Evolutionary conservation across 805 yeast genomes (phyloP).

Genomic region (Spencermartinsiella europaea): DNA sequence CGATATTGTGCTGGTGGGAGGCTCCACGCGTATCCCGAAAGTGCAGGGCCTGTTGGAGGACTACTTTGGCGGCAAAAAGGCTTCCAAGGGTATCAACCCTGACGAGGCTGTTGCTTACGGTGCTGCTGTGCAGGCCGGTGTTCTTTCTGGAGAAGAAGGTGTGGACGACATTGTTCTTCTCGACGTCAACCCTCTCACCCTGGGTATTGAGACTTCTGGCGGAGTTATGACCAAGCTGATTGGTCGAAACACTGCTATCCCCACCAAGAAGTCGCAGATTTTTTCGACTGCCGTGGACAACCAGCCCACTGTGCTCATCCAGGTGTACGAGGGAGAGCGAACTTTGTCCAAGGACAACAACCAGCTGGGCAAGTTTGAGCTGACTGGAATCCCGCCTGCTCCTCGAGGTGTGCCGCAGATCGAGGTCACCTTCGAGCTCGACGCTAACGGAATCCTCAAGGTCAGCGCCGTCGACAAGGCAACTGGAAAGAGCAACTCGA

Average conservation of each 20-base stretch:
- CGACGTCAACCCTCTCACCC: slow-evolving; percentile 89
- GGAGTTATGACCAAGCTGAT: slow-evolving; percentile 96
- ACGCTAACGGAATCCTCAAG: slow-evolving; percentile 82
- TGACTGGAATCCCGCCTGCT: slow-evolving; percentile 82
- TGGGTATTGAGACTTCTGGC: slow-evolving; percentile 96
- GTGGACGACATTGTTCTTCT: slow-evolving; percentile 83
- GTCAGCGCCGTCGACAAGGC: slow-evolving; percentile 89
- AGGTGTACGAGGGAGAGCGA: slow-evolving; percentile 95
- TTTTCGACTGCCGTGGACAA: slow-evolving; percentile 95
- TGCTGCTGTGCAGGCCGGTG: slow-evolving; percentile 99
- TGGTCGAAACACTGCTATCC: slow-evolving; percentile 92
- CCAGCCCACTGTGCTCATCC: slow-evolving; percentile 92
- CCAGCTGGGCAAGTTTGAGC: slow-evolving; percentile 79
- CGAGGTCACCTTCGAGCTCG: slow-evolving; percentile 83
- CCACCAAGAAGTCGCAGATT: slow-evolving; percentile 91
- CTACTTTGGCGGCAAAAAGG: slow-evolving; percentile 90
- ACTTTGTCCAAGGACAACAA: slow-evolving; percentile 92
- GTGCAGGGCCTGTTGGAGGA: slow-evolving; percentile 89
- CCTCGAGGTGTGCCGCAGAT: slow-evolving; percentile 91
- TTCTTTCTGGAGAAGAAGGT: slow-evolving; percentile 91
- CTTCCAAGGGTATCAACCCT: slow-evolving; percentile 96
- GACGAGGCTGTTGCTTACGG: slow-evolving; percentile 99
- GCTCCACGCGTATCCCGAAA: slow-evolving; percentile 99
- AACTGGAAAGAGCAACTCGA: slow-evolving; percentile 86
- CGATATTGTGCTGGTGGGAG: slow-evolving; percentile 97